Base-by-base conservation (phyloP, 139 green algal genomes). In the Gonium pectorale region DNA sequence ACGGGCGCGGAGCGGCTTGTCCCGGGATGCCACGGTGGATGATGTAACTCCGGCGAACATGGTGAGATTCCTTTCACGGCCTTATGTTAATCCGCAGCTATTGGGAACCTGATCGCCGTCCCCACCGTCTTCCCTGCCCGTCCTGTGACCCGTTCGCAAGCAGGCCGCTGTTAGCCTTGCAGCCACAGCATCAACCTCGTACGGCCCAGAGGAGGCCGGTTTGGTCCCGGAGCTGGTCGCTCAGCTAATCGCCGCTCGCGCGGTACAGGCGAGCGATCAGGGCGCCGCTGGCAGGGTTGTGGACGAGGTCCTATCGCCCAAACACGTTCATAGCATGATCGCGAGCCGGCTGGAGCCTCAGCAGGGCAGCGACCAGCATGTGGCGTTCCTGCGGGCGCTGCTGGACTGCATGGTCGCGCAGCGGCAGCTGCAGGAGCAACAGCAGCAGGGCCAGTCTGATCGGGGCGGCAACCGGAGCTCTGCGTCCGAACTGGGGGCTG, bases 171-270 rank as follows among this genome's bases (percentile, higher is more conserved):
- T 31, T 29, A 27, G 29, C 7, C 43, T 77, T 40, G 68, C 68
- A 26, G 68, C n/a, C n/a, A n/a, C n/a, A n/a, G n/a, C n/a, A n/a
- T n/a, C n/a, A n/a, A n/a, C n/a, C n/a, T n/a, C n/a, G n/a, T n/a
- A n/a, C n/a, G n/a, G n/a, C n/a, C n/a, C n/a, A n/a, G n/a, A n/a
- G n/a, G n/a, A n/a, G n/a, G n/a, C n/a, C n/a, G n/a, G n/a, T n/a
- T n/a, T n/a, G n/a, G n/a, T n/a, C n/a, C n/a, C 56, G 29, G 37
- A 69, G 52, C 73, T 81, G 26, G 54, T 33, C 24, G 73, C 73
- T 3, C 52, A 59, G 64, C 27, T n/a, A 19, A 15, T 64, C 15
- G 56, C 56, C 17, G 15, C 56, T 5, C 19, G 15, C 56, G 24
- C 56, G 15, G 56, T n/a, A 29, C 15, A 13, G 15, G 17, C 56